Evolutionary conservation across 148 eudicot genomes (phyloP).

Genomic region (Cornus controversa): DNA sequence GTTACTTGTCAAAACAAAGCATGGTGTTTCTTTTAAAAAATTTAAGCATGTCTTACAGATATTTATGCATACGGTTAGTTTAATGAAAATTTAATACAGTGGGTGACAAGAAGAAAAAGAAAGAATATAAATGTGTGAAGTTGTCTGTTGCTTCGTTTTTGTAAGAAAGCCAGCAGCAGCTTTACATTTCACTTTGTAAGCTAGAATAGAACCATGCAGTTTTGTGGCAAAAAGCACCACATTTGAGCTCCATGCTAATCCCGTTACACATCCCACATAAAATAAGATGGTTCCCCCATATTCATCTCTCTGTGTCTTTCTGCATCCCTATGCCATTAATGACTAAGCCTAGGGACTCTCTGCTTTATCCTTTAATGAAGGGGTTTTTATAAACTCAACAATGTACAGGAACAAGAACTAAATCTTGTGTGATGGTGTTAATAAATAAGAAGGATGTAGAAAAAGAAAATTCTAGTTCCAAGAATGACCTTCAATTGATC

Average conservation of each 20-base stretch:
- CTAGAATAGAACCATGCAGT: neutral
- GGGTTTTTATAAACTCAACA: neutral
- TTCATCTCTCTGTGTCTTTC: neutral
- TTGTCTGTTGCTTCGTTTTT: too few species aligned
- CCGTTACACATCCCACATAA: neutral
- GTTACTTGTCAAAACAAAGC: neutral
- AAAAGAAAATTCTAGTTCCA: neutral
- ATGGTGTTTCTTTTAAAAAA: too few species aligned
- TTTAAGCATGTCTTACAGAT: neutral
- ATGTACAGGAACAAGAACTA: neutral
- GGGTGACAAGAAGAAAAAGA: too few species aligned
- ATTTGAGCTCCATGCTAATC: neutral
- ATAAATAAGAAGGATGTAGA: neutral
- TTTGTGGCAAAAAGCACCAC: neutral
- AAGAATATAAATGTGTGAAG: too few species aligned
- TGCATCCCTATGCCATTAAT: neutral
- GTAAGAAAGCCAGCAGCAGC: neutral
- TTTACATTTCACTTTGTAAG: neutral
- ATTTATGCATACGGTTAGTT: too few species aligned
- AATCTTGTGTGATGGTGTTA: neutral
- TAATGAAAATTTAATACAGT: too few species aligned
- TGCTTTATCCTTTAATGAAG: neutral
- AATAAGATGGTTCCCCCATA: neutral
- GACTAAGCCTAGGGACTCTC: neutral
- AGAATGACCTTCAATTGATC: conserved; percentile 74